Conservation (phyloP, 2,329 filamentous ascomycete genomes). For the Ophiostoma perfectum region DNA sequence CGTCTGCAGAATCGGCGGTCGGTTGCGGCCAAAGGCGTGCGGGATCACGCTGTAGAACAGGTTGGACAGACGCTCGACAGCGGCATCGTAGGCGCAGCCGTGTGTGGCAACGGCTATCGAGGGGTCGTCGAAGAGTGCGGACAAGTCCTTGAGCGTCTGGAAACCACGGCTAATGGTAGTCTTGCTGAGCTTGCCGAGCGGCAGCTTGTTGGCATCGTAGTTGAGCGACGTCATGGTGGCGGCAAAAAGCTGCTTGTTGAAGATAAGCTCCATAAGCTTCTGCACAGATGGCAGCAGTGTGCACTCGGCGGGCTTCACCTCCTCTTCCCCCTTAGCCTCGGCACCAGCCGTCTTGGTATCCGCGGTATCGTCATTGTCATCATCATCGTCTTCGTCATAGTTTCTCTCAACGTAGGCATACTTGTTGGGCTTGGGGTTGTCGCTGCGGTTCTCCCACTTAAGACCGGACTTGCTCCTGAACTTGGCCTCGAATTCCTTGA, state of each 20-base stretch:
- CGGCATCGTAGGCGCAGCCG: conserved; percentile 34
- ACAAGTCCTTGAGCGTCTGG: conserved; percentile 68
- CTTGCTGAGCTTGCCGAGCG: conserved; percentile 78
- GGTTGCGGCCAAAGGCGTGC: conserved; percentile 68
- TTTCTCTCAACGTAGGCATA: conserved; percentile 77
- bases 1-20: conserved; percentile 61
- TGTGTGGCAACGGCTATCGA: conserved; percentile 43
- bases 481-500: conserved; percentile 52
- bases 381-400: conserved; percentile 63
- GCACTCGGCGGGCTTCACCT: conserved; percentile 43
- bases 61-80: conserved; percentile 64
- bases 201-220: conserved; percentile 71
- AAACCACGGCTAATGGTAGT: conserved; percentile 70
- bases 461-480: conserved; percentile 59
- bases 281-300: conserved; percentile 57
- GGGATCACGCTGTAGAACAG: conserved; percentile 77
- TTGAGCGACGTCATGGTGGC: conserved; percentile 61
- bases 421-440: conserved; percentile 57
- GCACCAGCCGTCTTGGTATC: conserved; percentile 25
- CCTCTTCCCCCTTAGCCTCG: conserved; percentile 34
- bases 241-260: conserved; percentile 69
- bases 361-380: conserved; percentile 39
- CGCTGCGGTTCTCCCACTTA: conserved; percentile 47
- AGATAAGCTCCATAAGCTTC: conserved; percentile 72
- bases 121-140: conserved; percentile 56